Evolutionary conservation across 2,329 filamentous ascomycete genomes (phyloP), one percentile per base, ranked within the genome.

Genomic region (Trichoderma simmonsii): DNA sequence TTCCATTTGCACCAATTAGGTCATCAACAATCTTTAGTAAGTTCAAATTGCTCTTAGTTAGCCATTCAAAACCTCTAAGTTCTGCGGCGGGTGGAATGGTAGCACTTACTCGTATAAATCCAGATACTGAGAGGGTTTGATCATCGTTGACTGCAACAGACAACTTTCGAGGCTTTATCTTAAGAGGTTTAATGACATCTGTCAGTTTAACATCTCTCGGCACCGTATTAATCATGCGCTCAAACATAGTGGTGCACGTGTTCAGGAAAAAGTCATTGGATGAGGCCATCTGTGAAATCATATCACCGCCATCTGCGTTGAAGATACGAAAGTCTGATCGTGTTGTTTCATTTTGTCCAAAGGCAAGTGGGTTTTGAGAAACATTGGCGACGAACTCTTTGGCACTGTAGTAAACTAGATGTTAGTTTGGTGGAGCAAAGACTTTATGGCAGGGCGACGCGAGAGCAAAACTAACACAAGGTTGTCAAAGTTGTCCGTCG

Each of bases 291-390:
- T 48, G 65, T 18, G 65, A 68, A 26, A 68, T 68, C 18, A 60
- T 43, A 7, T 43, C 28, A 4, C 65, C 65, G 12, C 65, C 65
- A 24, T 68, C 65, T 11, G 65, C 65, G 34, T 68, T 68, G 15
- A 68, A 68, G 18, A 68, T 68, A 11, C 65, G 65, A 7, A 60
- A 60, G 11, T 68, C 65, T 18, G 65, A 68, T 24, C 54, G 34
- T 3, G 65, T 68, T 60, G 65, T 68, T 68, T 68, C 54, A n/a
- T 60, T 68, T 32, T 59, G 65, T 4, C 65, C 65, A 48, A 68
- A 68, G 1, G 65, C 54, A 32, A 68, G 65, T 24, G 65, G 65
- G 8, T 68, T 68, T 18, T 60, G 65, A 24, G 54, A 21, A 4
- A 60, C 14, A 48, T 68, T 68, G 54, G 34, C 34, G 2, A 68